Base-by-base conservation (phyloP, 2,329 filamentous ascomycete genomes). In the Boeremia lycopersici region DNA sequence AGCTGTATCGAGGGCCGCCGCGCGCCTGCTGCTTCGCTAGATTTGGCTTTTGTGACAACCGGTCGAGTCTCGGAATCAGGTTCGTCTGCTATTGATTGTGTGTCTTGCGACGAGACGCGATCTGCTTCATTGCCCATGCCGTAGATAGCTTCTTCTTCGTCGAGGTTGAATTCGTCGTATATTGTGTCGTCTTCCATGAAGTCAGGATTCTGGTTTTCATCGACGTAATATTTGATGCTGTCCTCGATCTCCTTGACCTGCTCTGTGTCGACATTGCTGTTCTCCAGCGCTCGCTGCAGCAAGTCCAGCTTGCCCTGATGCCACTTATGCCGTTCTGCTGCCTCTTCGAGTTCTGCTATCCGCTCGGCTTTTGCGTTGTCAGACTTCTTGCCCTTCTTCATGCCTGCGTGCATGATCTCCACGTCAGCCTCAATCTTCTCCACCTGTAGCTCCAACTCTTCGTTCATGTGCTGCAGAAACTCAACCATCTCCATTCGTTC, bases 301-400 rank as follows among this genome's bases (percentile, higher is more conserved):
- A 98, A 82, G 77, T 99, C 95, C 60, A 99, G 82, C 74, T 96
- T 96, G 61, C 87, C 86, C 72, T 96, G 90, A 73, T 99, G 95
- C 90, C 91, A 98, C 77, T 96, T 97, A 81, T 98, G 93, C 67
- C 89, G 87, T 74, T 99, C 95, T 65, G 93, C 91, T 67, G 88
- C 82, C 57, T 84, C 82, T 69, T 96, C 89, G 63, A 99, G 89
- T 72, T 95, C 89, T 48, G 91, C 86, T 79, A 98, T 87, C 56
- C 93, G 88, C 62, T 96, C 93, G 3, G 90, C 88, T 77, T 96
- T 97, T 62, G 84, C 82, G 39, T 81, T 83, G 65, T 96, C 90
- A n/a, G 62, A 56, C 75, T 89, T 91, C 81, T 97, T 98, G 70
- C 92, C 90, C 80, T 96, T 97, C 81, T 97, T 98, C 81, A 96